Evolutionary conservation across 78 protist species (phyloP).

Genomic region (Fonticula alba): DNA sequence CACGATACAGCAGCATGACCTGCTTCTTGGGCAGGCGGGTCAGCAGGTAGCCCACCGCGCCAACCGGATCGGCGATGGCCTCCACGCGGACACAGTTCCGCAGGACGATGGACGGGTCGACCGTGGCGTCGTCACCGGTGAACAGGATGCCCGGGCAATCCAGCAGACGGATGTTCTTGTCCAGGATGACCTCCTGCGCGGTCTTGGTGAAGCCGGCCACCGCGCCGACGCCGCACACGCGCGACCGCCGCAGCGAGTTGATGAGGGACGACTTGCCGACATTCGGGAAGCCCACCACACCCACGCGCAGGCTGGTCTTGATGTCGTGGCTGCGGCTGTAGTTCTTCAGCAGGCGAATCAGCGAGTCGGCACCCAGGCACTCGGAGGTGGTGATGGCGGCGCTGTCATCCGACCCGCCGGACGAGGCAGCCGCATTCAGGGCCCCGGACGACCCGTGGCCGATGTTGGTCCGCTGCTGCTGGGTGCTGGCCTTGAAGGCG

Average conservation of each 20-base stretch:
- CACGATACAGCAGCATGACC: too few species aligned
- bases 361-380: slow-evolving; percentile 51
- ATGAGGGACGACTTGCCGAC: slow-evolving; percentile 90
- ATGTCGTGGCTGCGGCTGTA: slow-evolving; percentile 53
- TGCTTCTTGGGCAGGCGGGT: too few species aligned
- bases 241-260: slow-evolving; percentile 74
- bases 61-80: too few species aligned
- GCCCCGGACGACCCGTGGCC: too few species aligned
- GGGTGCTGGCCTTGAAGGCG: slow-evolving; percentile 64
- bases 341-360: slow-evolving; percentile 40
- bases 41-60: too few species aligned
- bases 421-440: too few species aligned
- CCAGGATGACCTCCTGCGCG: slow-evolving; percentile 56
- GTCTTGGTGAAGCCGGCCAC: slow-evolving; percentile 69
- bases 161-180: slow-evolving; percentile 61
- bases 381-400: too few species aligned
- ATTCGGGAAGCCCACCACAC: slow-evolving; percentile 90
- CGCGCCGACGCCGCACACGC: slow-evolving; percentile 60
- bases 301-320: slow-evolving; percentile 62
- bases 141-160: slow-evolving; percentile 89
- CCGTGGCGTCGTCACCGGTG: slow-evolving; percentile 3
- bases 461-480: slow-evolving; percentile 26
- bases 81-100: not conserved
- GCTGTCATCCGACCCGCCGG: too few species aligned
- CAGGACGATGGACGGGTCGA: slow-evolving; percentile 24